These are phyloP conservation scores for Fusarium oxysporum DNA, from an alignment of 2,329 filamentous ascomycete genomes.

Conservation along the genomic window DNA sequence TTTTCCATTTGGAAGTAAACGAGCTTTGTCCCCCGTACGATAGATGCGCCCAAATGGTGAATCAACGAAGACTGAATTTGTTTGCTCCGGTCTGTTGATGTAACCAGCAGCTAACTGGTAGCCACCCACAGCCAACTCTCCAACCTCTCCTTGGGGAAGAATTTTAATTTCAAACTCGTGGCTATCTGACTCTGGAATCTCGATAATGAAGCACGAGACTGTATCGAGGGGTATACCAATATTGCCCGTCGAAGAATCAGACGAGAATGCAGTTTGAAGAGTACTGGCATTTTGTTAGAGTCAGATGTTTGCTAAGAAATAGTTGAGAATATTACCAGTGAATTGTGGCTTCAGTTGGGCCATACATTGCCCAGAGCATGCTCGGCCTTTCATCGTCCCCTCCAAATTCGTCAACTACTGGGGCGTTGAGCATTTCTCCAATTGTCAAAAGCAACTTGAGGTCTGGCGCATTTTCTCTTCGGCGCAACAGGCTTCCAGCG, in stretches of 20 bases:
- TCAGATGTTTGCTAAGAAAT: not conserved
- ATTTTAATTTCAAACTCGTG: constrained; percentile 57
- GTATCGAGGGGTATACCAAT: constrained; percentile 85
- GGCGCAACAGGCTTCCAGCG: constrained; percentile 78
- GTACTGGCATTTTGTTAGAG: constrained; percentile 62
- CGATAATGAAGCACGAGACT: constrained; percentile 80
- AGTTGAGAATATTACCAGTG: constrained; percentile 69
- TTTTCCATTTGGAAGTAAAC: constrained; percentile 72
- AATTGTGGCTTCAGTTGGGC: constrained; percentile 90
- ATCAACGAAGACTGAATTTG: constrained; percentile 75
- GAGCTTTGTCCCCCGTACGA: constrained; percentile 86
- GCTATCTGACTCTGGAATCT: constrained; percentile 51
- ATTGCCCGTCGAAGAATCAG: constrained; percentile 68
- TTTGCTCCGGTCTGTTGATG: constrained; percentile 83
- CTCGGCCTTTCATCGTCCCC: constrained; percentile 63
- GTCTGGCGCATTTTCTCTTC: constrained; percentile 73
- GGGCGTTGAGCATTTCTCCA: constrained; percentile 88
- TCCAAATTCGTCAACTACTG: constrained; percentile 84
- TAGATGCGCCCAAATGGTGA: constrained; percentile 79
- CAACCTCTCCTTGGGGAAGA: constrained; percentile 73
- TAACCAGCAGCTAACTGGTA: constrained; percentile 84
- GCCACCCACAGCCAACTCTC: constrained; percentile 86
- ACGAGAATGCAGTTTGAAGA: constrained; percentile 71
- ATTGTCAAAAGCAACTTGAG: constrained; percentile 84
- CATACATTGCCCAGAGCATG: constrained; percentile 93